Evolutionary conservation across 139 green algal species (phyloP), one percentile per base, ranked within the genome.

Genomic region (Mychonastes homosphaera): DNA sequence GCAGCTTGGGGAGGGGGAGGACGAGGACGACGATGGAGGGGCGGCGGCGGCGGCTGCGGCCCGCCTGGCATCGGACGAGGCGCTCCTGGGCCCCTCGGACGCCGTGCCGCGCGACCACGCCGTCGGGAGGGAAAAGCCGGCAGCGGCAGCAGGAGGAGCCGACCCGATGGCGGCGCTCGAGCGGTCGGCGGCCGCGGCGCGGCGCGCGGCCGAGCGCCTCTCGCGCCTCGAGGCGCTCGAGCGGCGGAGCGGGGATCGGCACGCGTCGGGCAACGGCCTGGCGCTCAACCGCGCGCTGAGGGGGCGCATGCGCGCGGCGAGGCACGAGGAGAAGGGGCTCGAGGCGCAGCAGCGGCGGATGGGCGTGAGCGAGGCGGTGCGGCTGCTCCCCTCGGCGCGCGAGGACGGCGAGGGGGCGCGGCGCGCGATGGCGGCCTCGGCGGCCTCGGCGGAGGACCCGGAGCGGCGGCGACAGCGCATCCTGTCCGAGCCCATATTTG

Each of bases 291-390:
- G 67, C 45, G 33, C 35, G 41, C 65, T 87, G 24, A 36, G 80
- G 0, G 62, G 62, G 5, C 41, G 53, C 41, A 55, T 78, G 51
- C 59, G 74, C 2, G 43, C 39, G 1, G 56, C 57, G 6, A 72
- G 67, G 35, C 45, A 63, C 13, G 47, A 56, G 10, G 65, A 58
- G 15, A 74, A 67, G 2, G 46, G 32, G 36, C 21, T 67, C 30
- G 69, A 75, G 3, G 26, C 52, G 8, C 62, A 46, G 60, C 65
- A 27, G 43, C 45, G 29, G 15, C 10, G 13, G 30, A 44, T 93
- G 49, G 75, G 79, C 12, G 67, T 95, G 40, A 49, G 73, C 5
- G 63, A 79, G 4, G 47, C 57, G 0, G 67, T 95, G 9, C 61
- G 40, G 27, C 68, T 92, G 43, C 53, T 90, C 38, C 80, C 83